phyloP scores from a whole-genome alignment of 2,329 filamentous ascomycete species.

The Fusarium verrucosum region DNA sequence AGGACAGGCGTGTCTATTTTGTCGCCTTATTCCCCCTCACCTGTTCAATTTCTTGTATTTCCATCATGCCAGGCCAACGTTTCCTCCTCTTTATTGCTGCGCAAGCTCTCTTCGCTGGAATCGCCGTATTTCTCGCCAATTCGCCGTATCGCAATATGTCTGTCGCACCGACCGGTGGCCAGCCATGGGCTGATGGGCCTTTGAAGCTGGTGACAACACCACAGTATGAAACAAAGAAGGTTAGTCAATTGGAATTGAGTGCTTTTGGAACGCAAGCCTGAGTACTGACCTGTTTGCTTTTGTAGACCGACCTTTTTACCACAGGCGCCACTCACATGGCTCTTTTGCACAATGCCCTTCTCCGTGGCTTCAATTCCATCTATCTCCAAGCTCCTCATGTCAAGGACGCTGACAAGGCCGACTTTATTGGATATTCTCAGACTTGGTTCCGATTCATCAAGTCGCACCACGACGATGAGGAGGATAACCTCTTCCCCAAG shows the following conservation, averaged over 20 bases:
- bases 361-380: slow-evolving; percentile 71
- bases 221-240: slow-evolving; percentile 62
- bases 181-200: slow-evolving; percentile 63
- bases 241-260: slow-evolving; percentile 36
- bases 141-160: slow-evolving; percentile 50
- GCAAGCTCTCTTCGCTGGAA: slow-evolving; percentile 45
- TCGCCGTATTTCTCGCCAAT: slow-evolving; percentile 46
- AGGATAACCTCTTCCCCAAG: slow-evolving; percentile 64
- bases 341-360: slow-evolving; percentile 68
- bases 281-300: not conserved
- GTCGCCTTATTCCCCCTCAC: not conserved
- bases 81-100: slow-evolving; percentile 43
- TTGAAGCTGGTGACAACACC: slow-evolving; percentile 65
- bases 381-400: slow-evolving; percentile 67
- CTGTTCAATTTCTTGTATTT: not conserved
- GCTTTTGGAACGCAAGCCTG: not conserved
- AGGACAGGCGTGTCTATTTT: slow-evolving; percentile 23
- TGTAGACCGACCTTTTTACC: slow-evolving; percentile 66
- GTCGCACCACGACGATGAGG: slow-evolving; percentile 70
- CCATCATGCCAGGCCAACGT: slow-evolving; percentile 36
- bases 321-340: slow-evolving; percentile 69
- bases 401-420: slow-evolving; percentile 59
- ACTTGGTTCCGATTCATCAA: slow-evolving; percentile 68
- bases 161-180: slow-evolving; percentile 38
- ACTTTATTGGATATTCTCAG: slow-evolving; percentile 66